Conservation (phyloP, 345 rosid genomes). For the Fremontodendron californicum region DNA sequence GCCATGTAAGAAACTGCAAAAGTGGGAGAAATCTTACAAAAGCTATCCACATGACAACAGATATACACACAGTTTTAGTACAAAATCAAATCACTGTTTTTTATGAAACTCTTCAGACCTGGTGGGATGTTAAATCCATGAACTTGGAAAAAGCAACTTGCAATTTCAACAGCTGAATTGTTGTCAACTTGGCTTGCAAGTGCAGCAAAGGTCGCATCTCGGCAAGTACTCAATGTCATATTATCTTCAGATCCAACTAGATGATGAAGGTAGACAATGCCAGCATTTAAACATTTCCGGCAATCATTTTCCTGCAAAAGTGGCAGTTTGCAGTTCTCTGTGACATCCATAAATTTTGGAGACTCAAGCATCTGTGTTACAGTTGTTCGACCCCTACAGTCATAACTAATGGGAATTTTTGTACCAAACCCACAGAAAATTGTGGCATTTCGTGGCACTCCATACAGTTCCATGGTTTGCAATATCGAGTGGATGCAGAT, state of each 20-base stretch:
- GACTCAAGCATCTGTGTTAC: slow-evolving; percentile 76
- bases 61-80: neutral
- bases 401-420: slow-evolving; percentile 75
- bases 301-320: slow-evolving; percentile 52
- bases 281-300: slow-evolving; percentile 72
- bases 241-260: slow-evolving; percentile 53
- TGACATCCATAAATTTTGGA: slow-evolving; percentile 58
- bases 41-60: neutral
- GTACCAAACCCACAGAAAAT: slow-evolving; percentile 80
- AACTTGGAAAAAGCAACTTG: slow-evolving; percentile 85
- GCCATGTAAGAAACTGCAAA: neutral
- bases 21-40: neutral
- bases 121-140: slow-evolving; percentile 50
- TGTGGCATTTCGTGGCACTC: slow-evolving; percentile 75
- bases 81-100: neutral
- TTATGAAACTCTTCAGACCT: slow-evolving; percentile 36
- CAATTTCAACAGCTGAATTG: slow-evolving; percentile 52
- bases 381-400: slow-evolving; percentile 67
- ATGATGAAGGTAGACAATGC: slow-evolving; percentile 64
- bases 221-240: slow-evolving; percentile 74
- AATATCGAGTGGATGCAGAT: slow-evolving; percentile 63
- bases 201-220: slow-evolving; percentile 81
- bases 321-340: slow-evolving; percentile 56
- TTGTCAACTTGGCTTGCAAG: slow-evolving; percentile 72
- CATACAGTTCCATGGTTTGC: slow-evolving; percentile 65